Base-by-base conservation (phyloP, 371 early-diverging fungal species). In the Rhizomucor miehei region DNA sequence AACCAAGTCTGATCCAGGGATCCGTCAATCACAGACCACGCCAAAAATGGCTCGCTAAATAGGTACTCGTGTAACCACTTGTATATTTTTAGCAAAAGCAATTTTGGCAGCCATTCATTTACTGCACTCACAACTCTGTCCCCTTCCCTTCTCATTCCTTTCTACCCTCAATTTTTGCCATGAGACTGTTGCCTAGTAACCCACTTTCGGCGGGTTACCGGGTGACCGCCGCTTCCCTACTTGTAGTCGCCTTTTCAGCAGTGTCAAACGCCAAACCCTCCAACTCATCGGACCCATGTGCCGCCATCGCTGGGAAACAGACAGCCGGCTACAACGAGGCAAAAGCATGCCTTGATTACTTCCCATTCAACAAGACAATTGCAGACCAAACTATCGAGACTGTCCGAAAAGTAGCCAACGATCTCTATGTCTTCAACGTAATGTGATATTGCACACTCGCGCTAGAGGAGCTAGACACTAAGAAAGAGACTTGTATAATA, bases 361-460 rank as follows among this genome's bases (percentile, higher is more conserved):
- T 77, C 56, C 68, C 73, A 37, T 77, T 60, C 44, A 64, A 77
- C 47, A 51, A 71, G 36, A 55, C 65, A 11, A 59, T 66, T 54
- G 77, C 77, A 25, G 48, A 61, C 38, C 66, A 71, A 54, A 77
- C 77, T 19, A 45, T 77, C 10, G 72, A 74, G 14, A 77, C 70
- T 35, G 64, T 77, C 11, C 66, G 65, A 50, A 77, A 71, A 66
- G 65, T 77, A 17, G 59, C 68, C 38, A 62, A 65, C n/a, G 67
- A 74, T 8, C 68, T 77, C 34, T 77, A 77, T 55, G 74, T 73
- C 3, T 77, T 77, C 51, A 77, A 73, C 61, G 77, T 77, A 69
- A 57, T 35, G 14, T 5, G 25, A 12, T 16, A 36, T 12, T 23
- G 41, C 14, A n/a, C 39, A 29, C 29, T 29, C 5, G 5, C 29